These are phyloP conservation scores for Eucalyptus regnans DNA, from an alignment of 345 rosid genomes.

Conservation along the genomic window DNA sequence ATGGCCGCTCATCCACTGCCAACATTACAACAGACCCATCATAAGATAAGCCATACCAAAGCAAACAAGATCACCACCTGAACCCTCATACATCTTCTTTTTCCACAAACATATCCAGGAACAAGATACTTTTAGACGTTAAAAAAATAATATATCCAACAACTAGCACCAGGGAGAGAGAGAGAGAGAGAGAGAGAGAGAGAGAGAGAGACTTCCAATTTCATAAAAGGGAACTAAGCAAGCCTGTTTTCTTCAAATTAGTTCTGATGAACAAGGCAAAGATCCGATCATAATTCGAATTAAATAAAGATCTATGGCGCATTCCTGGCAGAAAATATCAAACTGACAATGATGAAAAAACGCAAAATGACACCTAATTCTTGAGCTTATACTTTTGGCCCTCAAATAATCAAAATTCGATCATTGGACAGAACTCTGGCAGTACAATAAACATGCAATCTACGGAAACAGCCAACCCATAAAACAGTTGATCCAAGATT, in stretches of 20 bases:
- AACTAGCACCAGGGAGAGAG: background rate
- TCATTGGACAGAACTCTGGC: background rate
- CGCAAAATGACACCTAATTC: background rate
- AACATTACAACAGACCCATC: background rate
- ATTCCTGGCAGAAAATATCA: background rate
- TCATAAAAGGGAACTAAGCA: background rate
- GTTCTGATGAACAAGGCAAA: background rate
- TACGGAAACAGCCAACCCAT: background rate
- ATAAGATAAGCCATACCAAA: background rate
- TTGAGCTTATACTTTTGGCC: background rate
- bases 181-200: background rate
- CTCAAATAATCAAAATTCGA: background rate
- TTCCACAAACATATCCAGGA: background rate
- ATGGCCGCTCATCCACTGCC: conserved; percentile 12
- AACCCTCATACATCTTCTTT: background rate
- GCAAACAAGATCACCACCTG: background rate
- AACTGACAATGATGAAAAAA: background rate
- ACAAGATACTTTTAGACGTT: background rate
- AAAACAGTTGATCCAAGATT: background rate
- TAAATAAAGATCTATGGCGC: background rate
- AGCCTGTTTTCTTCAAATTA: background rate
- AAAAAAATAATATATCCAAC: background rate
- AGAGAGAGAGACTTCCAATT: background rate
- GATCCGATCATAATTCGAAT: background rate
- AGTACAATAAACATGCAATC: background rate